Conservation (phyloP, 148 eudicot species). For the Cornus controversa region DNA sequence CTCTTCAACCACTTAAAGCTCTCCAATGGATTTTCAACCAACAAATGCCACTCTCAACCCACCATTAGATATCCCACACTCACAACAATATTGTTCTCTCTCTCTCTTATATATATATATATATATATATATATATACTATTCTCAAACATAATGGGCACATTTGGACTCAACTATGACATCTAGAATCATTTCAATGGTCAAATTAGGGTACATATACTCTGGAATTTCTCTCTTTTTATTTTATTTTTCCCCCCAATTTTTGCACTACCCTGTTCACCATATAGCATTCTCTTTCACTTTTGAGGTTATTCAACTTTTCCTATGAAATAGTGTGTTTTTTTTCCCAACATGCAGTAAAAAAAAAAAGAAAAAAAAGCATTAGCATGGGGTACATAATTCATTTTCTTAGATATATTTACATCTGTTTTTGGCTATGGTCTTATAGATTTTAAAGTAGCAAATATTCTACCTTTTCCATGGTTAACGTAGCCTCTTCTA, state of each 20-base stretch:
- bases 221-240: neutral
- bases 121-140: neutral
- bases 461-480: too few species aligned
- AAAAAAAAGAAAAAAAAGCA: too few species aligned
- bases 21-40: conserved; percentile 3
- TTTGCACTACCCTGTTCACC: neutral
- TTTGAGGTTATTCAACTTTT: neutral
- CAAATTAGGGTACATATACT: neutral
- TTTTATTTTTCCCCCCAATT: neutral
- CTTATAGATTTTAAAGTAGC: too few species aligned
- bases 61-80: neutral
- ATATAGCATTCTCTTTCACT: neutral
- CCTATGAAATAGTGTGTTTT: neutral
- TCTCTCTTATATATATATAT: neutral
- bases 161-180: conserved; percentile 1
- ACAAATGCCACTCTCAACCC: neutral
- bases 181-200: conserved; percentile 11
- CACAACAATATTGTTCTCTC: too few species aligned
- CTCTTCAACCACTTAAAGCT: conserved; percentile 11
- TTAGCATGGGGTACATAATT: neutral
- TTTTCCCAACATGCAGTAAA: neutral
- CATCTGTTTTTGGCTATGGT: too few species aligned
- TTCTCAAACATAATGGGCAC: neutral
- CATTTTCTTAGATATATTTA: neutral
- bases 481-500: too few species aligned